phyloP scores from a whole-genome alignment of 768 basidiomycete species.

The Russula lepida region DNA sequence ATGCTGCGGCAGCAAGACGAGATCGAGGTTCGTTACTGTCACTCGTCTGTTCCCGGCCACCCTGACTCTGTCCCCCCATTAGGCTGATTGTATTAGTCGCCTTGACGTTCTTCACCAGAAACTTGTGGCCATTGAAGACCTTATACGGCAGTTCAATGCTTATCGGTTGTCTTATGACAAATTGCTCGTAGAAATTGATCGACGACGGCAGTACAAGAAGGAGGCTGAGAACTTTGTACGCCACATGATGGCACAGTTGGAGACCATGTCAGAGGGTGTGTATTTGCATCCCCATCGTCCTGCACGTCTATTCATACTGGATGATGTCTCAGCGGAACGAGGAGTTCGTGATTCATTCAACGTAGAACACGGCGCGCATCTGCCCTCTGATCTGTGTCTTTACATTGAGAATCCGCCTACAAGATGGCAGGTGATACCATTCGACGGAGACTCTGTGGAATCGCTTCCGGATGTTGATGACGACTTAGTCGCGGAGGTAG shows the following conservation, averaged over 20 bases:
- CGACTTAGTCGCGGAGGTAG: conserved; percentile 51
- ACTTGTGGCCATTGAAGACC: conserved; percentile 50
- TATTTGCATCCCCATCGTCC: conserved; percentile 1
- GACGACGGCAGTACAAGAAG: conserved; percentile 60
- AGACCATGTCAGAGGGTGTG: conserved; percentile 58
- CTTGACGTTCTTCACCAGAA: conserved; percentile 52
- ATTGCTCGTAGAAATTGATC: conserved; percentile 62
- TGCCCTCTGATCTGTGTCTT: conserved; percentile 75
- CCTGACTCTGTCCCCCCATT: not conserved
- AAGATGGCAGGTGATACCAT: conserved; percentile 58
- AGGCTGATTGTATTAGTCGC: conserved; percentile 47
- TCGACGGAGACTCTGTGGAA: conserved; percentile 46
- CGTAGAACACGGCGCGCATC: conserved; percentile 57
- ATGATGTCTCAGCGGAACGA: conserved; percentile 51
- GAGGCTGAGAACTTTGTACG: conserved; percentile 54
- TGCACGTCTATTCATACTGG: not conserved
- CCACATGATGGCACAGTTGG: conserved; percentile 56
- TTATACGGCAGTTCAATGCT: conserved; percentile 56
- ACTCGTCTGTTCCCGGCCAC: not conserved
- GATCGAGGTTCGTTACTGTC: conserved; percentile 45
- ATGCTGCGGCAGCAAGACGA: conserved; percentile 64
- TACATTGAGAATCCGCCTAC: conserved; percentile 70
- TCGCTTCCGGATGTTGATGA: conserved; percentile 51
- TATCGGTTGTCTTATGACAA: conserved; percentile 71
- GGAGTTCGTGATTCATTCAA: conserved; percentile 60